These are phyloP conservation scores for Fraxinus greggii DNA, from an alignment of 305 asterid species.

Conservation along the genomic window DNA sequence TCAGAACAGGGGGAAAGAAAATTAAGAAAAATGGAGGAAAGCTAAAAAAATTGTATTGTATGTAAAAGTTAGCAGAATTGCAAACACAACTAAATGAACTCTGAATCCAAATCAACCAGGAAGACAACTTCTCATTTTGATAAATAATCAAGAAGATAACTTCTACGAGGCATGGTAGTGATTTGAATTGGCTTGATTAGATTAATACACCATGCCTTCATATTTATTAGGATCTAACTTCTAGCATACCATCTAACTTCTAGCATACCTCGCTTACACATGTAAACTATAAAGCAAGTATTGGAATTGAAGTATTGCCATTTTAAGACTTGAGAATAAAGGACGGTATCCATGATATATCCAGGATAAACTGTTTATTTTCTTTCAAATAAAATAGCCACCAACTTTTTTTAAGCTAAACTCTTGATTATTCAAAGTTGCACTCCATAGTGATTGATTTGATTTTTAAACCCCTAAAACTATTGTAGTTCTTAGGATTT, in stretches of 20 bases:
- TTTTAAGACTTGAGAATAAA: not conserved
- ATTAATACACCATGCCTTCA: not conserved
- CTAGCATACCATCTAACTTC: not conserved
- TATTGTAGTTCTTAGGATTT: not conserved
- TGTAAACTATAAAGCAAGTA: not conserved
- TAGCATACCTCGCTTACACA: not conserved
- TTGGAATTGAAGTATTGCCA: not conserved
- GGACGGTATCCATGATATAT: not conserved
- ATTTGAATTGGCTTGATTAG: not conserved
- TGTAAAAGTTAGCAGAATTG: not conserved
- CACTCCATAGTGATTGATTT: not conserved
- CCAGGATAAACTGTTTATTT: not conserved
- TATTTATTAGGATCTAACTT: not conserved
- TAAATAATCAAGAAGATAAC: not conserved
- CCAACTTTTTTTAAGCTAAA: not conserved
- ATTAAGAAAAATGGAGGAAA: conserved; percentile 14
- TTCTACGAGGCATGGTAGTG: not conserved
- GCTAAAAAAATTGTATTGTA: not conserved
- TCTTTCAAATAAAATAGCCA: not conserved
- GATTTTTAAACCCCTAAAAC: not conserved
- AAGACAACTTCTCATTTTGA: not conserved
- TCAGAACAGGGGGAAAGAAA: conserved; percentile 17
- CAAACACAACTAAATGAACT: not conserved
- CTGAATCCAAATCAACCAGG: not conserved
- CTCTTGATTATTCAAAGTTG: not conserved